Conservation (phyloP, 1,284 basidiomycete species). For the Puccinia brachypodii region DNA sequence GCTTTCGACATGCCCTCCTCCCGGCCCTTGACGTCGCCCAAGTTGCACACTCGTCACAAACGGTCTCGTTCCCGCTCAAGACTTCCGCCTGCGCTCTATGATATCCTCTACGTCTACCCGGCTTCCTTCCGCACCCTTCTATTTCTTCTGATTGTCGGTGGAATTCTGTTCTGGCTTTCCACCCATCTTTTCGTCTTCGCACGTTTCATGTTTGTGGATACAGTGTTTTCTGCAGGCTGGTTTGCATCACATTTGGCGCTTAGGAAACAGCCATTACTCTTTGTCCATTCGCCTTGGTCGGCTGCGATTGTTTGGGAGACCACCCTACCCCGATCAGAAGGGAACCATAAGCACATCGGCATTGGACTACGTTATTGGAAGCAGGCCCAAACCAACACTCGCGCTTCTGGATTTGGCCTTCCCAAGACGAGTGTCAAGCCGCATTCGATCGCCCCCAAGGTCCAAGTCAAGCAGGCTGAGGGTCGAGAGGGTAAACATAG, state of each 20-base stretch:
- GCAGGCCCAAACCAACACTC: conserved; percentile 29
- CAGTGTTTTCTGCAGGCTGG: conserved; percentile 34
- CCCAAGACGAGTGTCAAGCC: conserved; percentile 19
- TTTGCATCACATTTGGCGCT: conserved; percentile 46
- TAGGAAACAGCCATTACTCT: conserved; percentile 52
- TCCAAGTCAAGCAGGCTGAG: conserved; percentile 29
- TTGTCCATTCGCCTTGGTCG: conserved; percentile 49
- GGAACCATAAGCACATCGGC: conserved; percentile 15
- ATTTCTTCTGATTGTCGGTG: conserved; percentile 14
- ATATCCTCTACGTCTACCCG: conserved; percentile 46
- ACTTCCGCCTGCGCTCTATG: conserved; percentile 35
- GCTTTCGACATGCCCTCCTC: conserved; percentile 27
- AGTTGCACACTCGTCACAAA: conserved; percentile 32
- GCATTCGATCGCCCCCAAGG: conserved; percentile 18
- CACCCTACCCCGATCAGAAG: conserved; percentile 47
- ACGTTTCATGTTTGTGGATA: conserved; percentile 36
- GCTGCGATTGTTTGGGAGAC: conserved; percentile 53
- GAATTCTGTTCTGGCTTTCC: conserved; percentile 36
- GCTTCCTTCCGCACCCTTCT: conserved; percentile 40
- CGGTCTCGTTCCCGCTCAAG: conserved; percentile 38
- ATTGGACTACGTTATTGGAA: conserved; percentile 44
- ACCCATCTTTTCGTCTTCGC: conserved; percentile 37
- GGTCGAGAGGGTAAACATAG: conserved; percentile 27
- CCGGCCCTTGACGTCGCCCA: conserved; percentile 20
- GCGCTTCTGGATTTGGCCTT: not conserved